These are phyloP conservation scores for Trifolium fragiferum DNA, from an alignment of 306 rosid genomes.

Conservation along the genomic window DNA sequence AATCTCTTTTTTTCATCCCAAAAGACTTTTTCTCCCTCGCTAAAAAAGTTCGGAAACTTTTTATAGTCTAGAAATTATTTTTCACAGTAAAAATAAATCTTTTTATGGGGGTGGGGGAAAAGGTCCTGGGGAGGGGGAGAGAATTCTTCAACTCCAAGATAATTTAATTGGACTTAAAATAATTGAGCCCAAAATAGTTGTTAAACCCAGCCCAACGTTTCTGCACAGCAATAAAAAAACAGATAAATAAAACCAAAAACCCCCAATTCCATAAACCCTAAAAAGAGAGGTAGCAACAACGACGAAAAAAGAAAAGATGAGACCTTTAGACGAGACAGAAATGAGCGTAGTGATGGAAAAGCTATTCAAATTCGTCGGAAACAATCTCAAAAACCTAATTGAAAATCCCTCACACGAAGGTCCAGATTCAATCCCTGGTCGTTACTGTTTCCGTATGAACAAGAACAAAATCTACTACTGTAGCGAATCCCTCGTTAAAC, in stretches of 20 bases:
- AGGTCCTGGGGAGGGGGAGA: too few relatives aligned
- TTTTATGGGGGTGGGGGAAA: too few relatives aligned
- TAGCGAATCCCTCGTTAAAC: constrained; percentile 80
- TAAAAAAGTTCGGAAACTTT: too few relatives aligned
- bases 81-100: too few relatives aligned
- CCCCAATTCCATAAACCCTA: constrained; percentile 38
- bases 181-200: not conserved
- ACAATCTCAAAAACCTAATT: constrained; percentile 83
- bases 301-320: constrained; percentile 52
- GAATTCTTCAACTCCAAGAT: too few relatives aligned
- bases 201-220: not conserved
- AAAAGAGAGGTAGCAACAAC: not conserved
- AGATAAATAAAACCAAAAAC: not conserved
- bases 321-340: constrained; percentile 82
- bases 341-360: constrained; percentile 81
- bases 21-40: too few relatives aligned
- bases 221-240: not conserved
- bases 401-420: constrained; percentile 95
- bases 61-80: too few relatives aligned
- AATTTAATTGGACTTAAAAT: not conserved
- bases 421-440: constrained; percentile 68
- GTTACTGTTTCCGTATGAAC: constrained; percentile 90
- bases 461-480: constrained; percentile 80
- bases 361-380: constrained; percentile 84
- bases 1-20: too few relatives aligned